Conservation (phyloP, 805 yeast species). For the Phaffomyces antillensis region DNA sequence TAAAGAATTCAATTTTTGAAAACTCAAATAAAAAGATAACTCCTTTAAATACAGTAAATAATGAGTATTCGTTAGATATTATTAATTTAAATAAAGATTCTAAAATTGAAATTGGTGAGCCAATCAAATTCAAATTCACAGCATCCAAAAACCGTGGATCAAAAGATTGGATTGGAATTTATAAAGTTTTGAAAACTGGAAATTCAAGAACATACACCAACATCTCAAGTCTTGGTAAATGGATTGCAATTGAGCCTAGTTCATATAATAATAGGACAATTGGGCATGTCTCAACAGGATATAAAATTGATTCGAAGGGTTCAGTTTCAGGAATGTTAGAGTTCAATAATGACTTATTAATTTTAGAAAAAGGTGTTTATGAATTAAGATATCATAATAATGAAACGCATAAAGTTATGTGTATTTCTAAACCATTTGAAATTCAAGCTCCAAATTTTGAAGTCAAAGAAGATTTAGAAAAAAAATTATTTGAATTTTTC, state of each 20-base stretch:
- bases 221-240: slow-evolving; percentile 58
- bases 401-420: slow-evolving; percentile 63
- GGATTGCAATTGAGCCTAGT: slow-evolving; percentile 41
- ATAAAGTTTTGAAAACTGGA: slow-evolving; percentile 54
- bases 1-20: slow-evolving; percentile 3
- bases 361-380: slow-evolving; percentile 64
- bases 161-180: slow-evolving; percentile 74
- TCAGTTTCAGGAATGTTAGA: slow-evolving; percentile 36
- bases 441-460: slow-evolving; percentile 36
- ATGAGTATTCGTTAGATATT: slow-evolving; percentile 25
- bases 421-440: slow-evolving; percentile 60
- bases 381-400: slow-evolving; percentile 68
- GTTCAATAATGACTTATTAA: slow-evolving; percentile 42
- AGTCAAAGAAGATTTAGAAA: slow-evolving; percentile 26
- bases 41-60: slow-evolving; percentile 14
- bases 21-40: background rate
- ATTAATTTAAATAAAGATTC: slow-evolving; percentile 13
- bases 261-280: slow-evolving; percentile 27
- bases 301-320: slow-evolving; percentile 9
- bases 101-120: slow-evolving; percentile 38
- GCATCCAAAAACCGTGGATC: slow-evolving; percentile 42
- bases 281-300: slow-evolving; percentile 8
- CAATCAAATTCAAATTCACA: slow-evolving; percentile 48
- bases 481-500: slow-evolving; percentile 22
- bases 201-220: slow-evolving; percentile 47